Conservation (phyloP, 2,329 filamentous ascomycete species). For the Aspergillus oerlinghausenensis region DNA sequence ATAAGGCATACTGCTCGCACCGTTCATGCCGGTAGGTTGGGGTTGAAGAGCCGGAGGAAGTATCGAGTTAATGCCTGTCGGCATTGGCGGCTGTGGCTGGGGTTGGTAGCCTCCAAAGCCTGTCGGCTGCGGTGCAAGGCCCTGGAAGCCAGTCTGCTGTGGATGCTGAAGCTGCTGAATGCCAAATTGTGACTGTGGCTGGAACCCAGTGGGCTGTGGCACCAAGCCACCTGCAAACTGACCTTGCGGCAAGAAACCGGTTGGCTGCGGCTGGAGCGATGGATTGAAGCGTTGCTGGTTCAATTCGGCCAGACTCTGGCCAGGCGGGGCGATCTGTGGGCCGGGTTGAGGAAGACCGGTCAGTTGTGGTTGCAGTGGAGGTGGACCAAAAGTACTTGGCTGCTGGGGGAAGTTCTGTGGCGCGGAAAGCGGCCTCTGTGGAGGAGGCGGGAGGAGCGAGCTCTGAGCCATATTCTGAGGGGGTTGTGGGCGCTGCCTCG, state of each 20-base stretch:
- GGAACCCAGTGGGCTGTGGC: conserved; percentile 46
- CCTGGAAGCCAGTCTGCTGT: conserved; percentile 44
- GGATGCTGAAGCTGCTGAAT: conserved; percentile 48
- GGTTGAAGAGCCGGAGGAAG: conserved; percentile 50
- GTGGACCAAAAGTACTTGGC: conserved; percentile 66
- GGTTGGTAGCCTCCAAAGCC: conserved; percentile 47
- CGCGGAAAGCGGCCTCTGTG: conserved; percentile 77
- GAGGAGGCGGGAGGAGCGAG: conserved; percentile 70
- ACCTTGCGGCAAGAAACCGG: conserved; percentile 51
- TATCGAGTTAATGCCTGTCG: conserved; percentile 47
- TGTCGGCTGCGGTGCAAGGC: conserved; percentile 50
- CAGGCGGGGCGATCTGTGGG: conserved; percentile 61
- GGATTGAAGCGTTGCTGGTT: conserved; percentile 62
- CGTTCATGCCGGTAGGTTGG: conserved; percentile 48
- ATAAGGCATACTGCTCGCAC: conserved; percentile 45
- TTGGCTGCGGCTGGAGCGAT: conserved; percentile 57
- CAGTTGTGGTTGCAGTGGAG: conserved; percentile 76
- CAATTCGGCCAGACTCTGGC: conserved; percentile 73
- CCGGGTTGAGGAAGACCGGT: conserved; percentile 63
- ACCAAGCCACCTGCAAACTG: conserved; percentile 40
- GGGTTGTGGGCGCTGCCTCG: conserved; percentile 65
- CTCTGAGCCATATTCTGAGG: conserved; percentile 59
- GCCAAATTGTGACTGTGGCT: conserved; percentile 43
- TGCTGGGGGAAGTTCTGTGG: conserved; percentile 72
- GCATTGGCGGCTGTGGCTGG: conserved; percentile 47